Evolutionary conservation across 2,329 filamentous ascomycete genomes (phyloP).

Genomic region (Calonectria fujianensis): DNA sequence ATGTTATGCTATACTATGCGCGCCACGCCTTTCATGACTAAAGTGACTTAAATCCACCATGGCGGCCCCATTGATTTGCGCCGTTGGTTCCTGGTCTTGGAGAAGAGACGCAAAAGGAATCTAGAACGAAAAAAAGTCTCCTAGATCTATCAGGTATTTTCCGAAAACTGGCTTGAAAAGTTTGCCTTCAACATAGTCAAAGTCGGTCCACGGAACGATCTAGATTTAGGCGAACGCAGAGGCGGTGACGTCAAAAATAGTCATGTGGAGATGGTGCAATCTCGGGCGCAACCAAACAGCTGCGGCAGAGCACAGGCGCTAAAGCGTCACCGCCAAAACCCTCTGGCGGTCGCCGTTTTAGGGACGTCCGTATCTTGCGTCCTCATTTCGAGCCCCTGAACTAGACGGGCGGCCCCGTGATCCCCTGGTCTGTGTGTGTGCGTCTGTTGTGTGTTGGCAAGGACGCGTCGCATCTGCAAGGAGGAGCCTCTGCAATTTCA

Average conservation of each 20-base stretch:
- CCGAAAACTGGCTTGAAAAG: neutral
- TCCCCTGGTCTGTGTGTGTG: constrained; percentile 25
- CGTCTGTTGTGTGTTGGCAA: neutral
- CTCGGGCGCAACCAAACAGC: constrained; percentile 42
- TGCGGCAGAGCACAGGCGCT: constrained; percentile 26
- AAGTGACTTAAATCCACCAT: neutral
- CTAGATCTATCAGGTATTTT: neutral
- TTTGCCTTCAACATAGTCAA: neutral
- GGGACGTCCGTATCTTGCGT: constrained; percentile 4
- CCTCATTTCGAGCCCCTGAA: constrained; percentile 42
- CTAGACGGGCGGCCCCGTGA: constrained; percentile 23
- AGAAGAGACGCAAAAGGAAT: no score
- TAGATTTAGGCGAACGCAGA: constrained; percentile 44
- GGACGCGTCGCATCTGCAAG: constrained; percentile 15
- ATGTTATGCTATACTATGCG: neutral
- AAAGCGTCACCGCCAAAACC: constrained; percentile 34
- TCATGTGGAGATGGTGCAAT: constrained; percentile 50
- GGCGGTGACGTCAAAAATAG: constrained; percentile 51
- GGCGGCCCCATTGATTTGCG: constrained; percentile 1
- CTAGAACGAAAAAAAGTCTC: no score
- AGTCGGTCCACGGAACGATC: constrained; percentile 37
- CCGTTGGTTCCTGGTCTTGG: neutral
- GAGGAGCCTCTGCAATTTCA: constrained; percentile 23
- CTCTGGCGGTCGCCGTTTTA: constrained; percentile 30
- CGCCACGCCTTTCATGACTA: neutral